These are phyloP conservation scores for Fragaria ananassa DNA, from an alignment of 306 rosid genomes.

Conservation along the genomic window DNA sequence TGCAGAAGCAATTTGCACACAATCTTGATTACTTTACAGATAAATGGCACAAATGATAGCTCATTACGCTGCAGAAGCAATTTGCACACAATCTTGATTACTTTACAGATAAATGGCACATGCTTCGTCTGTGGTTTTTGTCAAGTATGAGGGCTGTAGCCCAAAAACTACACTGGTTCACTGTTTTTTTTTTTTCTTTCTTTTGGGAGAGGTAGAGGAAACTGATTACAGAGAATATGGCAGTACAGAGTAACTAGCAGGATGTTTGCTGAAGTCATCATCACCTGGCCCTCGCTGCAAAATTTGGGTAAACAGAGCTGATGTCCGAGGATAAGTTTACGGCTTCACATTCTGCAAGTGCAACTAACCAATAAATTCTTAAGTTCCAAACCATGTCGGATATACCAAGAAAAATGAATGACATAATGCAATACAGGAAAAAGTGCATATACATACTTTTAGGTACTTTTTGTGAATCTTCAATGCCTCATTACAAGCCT, in stretches of 20 bases:
- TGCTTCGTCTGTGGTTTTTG: neutral
- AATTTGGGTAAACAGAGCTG: slow-evolving; percentile 12
- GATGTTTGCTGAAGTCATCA: slow-evolving; percentile 14
- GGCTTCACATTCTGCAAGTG: slow-evolving; percentile 52
- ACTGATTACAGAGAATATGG: neutral
- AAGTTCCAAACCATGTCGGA: neutral
- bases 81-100: neutral
- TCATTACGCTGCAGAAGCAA: slow-evolving; percentile 1
- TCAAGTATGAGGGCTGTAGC: neutral
- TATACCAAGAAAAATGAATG: neutral
- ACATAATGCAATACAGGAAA: slow-evolving; percentile 1
- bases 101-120: neutral
- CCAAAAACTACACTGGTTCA: neutral
- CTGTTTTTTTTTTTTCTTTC: neutral
- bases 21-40: neutral
- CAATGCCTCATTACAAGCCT: slow-evolving; percentile 71
- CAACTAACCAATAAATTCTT: slow-evolving; percentile 14
- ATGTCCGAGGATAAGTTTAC: slow-evolving; percentile 17
- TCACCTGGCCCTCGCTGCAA: slow-evolving; percentile 19
- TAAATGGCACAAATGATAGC: neutral
- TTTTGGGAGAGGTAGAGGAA: neutral
- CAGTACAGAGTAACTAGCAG: neutral
- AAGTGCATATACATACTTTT: slow-evolving; percentile 43
- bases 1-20: neutral
- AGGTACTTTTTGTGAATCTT: slow-evolving; percentile 87